Base-by-base conservation (phyloP, 2,329 filamentous ascomycete species). In the Microcyclosporella mali region DNA sequence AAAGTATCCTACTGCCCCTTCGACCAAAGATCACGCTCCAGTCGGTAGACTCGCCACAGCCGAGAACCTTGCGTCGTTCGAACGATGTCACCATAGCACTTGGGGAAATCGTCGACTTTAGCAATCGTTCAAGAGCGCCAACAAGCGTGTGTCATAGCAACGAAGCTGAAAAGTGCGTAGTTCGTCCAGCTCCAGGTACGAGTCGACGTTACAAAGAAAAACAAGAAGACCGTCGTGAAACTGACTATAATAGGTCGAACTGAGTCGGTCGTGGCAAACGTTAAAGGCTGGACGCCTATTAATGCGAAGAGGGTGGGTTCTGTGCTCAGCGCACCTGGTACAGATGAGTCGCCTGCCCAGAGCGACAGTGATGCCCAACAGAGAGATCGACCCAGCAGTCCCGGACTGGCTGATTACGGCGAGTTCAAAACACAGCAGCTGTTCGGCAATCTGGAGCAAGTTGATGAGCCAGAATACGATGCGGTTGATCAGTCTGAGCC, bases 401-500 rank as follows among this genome's bases (percentile, higher is more conserved):
- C 28, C 19, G 41, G 35, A n/a, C 12, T 33, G 11, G 38, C 33
- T 15, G 46, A 53, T 27, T 53, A 51, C 33, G 47, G 47, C 35
- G 47, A 53, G 19, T 52, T 50, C 48, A 52, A 52, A 30, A 51
- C 50, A 4, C 42, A 43, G 21, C 45, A 45, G 10, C n/a, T 51
- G 7, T 49, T 53, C 28, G 32, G 37, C 12, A 35, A 41, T 18
- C 21, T 44, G 3, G 28, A 18, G 12, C 29, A 33, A 15, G 33
- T 36, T 11, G 31, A 42, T 9, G 28, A 30, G 6, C 10, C 32
- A 12, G 36, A 19, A 17, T 37, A 37, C n/a, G 10, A 6, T 12
- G 33, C 35, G 12, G 15, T 40, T 19, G 28, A 42, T 30, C 28
- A 34, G 15, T 40, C 37, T 19, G 21, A 35, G 18, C 19, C 30